These are phyloP conservation scores for Pyricularia sp. DNA, from an alignment of 2,329 filamentous ascomycete genomes.

Conservation along the genomic window DNA sequence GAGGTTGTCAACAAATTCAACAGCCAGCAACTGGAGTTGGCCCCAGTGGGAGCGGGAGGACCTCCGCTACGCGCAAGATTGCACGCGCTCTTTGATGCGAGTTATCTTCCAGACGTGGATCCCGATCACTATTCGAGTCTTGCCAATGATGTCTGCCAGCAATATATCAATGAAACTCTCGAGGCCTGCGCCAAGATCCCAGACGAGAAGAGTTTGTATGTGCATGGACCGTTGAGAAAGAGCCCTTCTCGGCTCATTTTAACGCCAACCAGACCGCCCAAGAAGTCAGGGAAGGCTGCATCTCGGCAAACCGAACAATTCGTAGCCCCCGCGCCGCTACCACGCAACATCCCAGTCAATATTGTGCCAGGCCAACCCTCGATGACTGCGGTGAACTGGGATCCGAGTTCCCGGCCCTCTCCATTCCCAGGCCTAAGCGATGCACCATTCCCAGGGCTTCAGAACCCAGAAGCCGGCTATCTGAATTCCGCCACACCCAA, in stretches of 20 bases:
- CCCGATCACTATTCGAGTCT: neutral
- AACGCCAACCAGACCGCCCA: neutral
- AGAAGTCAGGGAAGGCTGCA: neutral
- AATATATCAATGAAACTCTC: neutral
- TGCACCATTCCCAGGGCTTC: neutral
- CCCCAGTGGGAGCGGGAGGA: neutral
- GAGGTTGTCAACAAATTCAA: neutral
- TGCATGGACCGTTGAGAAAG: neutral
- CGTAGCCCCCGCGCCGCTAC: neutral
- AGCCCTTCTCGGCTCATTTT: neutral
- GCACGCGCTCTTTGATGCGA: neutral
- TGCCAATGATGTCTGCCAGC: neutral
- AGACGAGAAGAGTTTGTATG: neutral
- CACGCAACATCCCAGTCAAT: too few relatives aligned
- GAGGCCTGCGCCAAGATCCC: neutral
- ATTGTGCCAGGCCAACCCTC: neutral
- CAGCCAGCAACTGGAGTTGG: neutral
- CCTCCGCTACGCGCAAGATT: neutral
- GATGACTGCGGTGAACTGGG: neutral
- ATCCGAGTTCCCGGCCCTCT: neutral
- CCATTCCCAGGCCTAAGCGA: neutral
- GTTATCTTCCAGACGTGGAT: neutral
- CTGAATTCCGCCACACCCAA: neutral
- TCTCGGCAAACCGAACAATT: neutral
- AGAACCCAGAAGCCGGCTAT: neutral